A percentile compares a stretch with the other conserved stretches of the same genome.
Evolutionary conservation across 2,329 filamentous ascomycete genomes (phyloP).

Genomic region (Fusarium veterinarium): DNA sequence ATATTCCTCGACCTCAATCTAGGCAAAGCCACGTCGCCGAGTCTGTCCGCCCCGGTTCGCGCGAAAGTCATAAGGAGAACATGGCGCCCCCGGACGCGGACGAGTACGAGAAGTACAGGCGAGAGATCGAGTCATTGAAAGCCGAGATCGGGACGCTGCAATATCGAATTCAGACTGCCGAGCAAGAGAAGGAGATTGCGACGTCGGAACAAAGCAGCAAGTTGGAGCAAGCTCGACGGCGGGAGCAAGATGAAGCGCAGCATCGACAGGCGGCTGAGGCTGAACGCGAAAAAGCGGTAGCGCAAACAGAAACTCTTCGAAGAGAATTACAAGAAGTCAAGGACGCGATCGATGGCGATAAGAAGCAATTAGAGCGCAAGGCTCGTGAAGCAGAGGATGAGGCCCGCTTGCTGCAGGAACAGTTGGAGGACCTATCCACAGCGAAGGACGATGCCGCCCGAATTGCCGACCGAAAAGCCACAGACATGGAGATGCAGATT

Average conservation of each 20-base stretch:
- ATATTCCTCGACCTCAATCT: constrained; percentile 52
- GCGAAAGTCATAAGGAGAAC: constrained; percentile 70
- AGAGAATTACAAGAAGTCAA: constrained; percentile 65
- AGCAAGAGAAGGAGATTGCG: constrained; percentile 87
- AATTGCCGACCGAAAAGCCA: constrained; percentile 64
- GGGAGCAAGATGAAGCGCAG: constrained; percentile 88
- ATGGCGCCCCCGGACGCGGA: constrained; percentile 68
- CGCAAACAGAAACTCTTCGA: constrained; percentile 62
- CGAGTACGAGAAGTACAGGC: constrained; percentile 67
- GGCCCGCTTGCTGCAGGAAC: constrained; percentile 79
- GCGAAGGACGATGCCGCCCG: constrained; percentile 77
- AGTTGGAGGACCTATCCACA: constrained; percentile 76
- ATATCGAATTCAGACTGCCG: constrained; percentile 87
- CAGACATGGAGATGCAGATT: constrained; percentile 66
- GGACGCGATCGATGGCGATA: constrained; percentile 63
- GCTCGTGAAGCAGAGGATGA: constrained; percentile 79
- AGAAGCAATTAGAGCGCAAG: constrained; percentile 74
- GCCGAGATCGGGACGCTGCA: constrained; percentile 88
- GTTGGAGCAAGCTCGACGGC: constrained; percentile 80
- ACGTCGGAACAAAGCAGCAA: constrained; percentile 85
- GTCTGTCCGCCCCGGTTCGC: constrained; percentile 60
- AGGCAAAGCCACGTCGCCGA: constrained; percentile 55
- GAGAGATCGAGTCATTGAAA: constrained; percentile 80
- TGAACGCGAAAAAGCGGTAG: constrained; percentile 61
- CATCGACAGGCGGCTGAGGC: constrained; percentile 69